Percentiles rank a stretch among this genome's conserved stretches.
These are phyloP conservation scores for Sporothrix curviconia DNA, from an alignment of 2,329 filamentous ascomycete species.

Conservation along the genomic window DNA sequence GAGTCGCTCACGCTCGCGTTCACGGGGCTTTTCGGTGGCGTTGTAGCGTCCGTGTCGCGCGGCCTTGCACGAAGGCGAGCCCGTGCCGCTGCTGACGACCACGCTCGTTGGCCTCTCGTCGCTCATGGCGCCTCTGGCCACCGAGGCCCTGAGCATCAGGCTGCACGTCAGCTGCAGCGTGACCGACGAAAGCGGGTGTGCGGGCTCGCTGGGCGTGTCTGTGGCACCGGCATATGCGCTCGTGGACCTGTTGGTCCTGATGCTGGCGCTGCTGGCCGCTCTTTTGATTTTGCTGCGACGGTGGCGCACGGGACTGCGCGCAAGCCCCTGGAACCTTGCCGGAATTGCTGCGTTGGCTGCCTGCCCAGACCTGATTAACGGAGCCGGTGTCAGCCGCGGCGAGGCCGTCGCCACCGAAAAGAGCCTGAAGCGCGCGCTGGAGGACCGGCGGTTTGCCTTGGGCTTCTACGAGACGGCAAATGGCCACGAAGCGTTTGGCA, in stretches of 20 bases:
- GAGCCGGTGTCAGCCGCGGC: background rate
- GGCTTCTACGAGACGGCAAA: slow-evolving; percentile 24
- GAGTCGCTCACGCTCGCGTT: slow-evolving; percentile 39
- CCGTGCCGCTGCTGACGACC: slow-evolving; percentile 33
- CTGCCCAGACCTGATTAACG: slow-evolving; percentile 24
- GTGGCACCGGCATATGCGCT: slow-evolving; percentile 26
- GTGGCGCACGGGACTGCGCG: slow-evolving; percentile 33
- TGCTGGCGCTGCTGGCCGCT: slow-evolving; percentile 26
- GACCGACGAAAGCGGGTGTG: slow-evolving; percentile 27
- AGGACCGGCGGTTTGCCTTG: slow-evolving; percentile 24
- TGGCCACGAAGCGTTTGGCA: slow-evolving; percentile 27
- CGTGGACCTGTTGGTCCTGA: slow-evolving; percentile 27
- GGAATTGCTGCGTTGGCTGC: slow-evolving; percentile 31
- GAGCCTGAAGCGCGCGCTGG: slow-evolving; percentile 20
- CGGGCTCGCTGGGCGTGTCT: slow-evolving; percentile 30
- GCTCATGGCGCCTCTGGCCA: slow-evolving; percentile 33
- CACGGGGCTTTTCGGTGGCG: slow-evolving; percentile 26
- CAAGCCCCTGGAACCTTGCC: slow-evolving; percentile 36
- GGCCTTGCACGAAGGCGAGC: slow-evolving; percentile 28
- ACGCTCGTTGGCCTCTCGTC: slow-evolving; percentile 29
- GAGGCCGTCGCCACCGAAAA: slow-evolving; percentile 19
- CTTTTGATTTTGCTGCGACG: slow-evolving; percentile 26
- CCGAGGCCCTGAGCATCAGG: slow-evolving; percentile 35
- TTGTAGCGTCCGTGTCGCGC: slow-evolving; percentile 29
- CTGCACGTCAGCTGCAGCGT: slow-evolving; percentile 30